Evolutionary conservation across 768 basidiomycete species (phyloP), one percentile per base, ranked within the genome.

Genomic region (Trametes cubensis): DNA sequence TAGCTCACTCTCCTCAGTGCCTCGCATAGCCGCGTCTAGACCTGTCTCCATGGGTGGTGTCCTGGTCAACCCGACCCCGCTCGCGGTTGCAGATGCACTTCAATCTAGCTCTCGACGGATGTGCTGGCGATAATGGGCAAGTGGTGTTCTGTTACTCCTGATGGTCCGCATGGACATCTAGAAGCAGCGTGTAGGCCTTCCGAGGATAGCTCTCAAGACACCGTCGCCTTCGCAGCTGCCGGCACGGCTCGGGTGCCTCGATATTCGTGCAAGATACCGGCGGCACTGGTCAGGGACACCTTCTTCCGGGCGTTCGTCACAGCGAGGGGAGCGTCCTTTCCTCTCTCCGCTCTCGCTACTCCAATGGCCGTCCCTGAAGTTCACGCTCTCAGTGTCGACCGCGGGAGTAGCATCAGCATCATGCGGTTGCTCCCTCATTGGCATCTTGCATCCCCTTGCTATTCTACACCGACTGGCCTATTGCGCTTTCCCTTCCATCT

Each of bases 131-230:
- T 59, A 51, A 59, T 51, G 13, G 58, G 28, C 46, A 49, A 39
- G 25, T 25, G 56, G 49, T 23, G 26, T 59, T 59, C 58, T 28
- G 48, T 20, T 49, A 23, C 58, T 59, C 45, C 58, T 52, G 26
- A 20, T 51, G 20, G 13, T 20, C 49, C 26, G 1, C 41, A 28
- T 28, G 49, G 34, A 8, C 18, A 28, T 51, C 48, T 39, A 52
- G 58, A 59, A 59, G 58, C 49, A 20, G 21, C 23, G 25, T 17
- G 41, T 14, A 18, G 23, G 34, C 34, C 7, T 44, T 17, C 20
- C 52, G 59, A 46, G 47, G 51, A 60, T 47, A 21, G 41, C 50
- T 46, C 34, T 47, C 53, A 61, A 55, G 54, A 55, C 53, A n/a
- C 59, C 59, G 60, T 39, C 44, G 30, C 25, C 52, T 48, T 54